A percentile compares a stretch with the other conserved stretches of the same genome.
phyloP scores from a whole-genome alignment of 2,329 filamentous ascomycete genomes.

The Cadophora sp. region DNA sequence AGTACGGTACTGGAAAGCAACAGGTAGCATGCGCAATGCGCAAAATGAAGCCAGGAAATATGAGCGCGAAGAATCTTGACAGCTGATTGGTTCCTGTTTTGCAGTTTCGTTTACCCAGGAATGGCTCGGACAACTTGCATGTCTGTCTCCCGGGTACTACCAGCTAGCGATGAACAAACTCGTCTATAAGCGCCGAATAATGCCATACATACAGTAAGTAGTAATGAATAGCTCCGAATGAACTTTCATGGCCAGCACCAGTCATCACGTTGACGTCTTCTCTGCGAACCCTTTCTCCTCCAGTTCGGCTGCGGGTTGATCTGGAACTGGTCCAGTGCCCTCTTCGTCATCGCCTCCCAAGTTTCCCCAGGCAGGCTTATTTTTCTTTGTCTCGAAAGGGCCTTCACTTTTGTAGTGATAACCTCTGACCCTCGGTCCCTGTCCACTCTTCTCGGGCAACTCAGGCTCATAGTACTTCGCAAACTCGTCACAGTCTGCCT shows the following conservation, averaged over 20 bases:
- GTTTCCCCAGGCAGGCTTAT: constrained; percentile 70
- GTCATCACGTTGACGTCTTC: constrained; percentile 35
- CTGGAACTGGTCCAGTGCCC: constrained; percentile 53
- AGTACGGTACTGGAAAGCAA: no score
- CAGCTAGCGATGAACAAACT: neutral
- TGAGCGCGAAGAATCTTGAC: no score
- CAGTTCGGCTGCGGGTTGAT: constrained; percentile 58
- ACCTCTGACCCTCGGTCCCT: constrained; percentile 79
- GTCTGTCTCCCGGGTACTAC: neutral
- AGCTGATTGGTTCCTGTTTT: no score
- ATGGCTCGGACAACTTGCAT: neutral
- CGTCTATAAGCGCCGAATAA: neutral
- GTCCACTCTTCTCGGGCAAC: constrained; percentile 76
- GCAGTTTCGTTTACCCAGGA: neutral
- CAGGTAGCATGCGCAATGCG: no score
- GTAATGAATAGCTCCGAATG: neutral
- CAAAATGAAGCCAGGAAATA: no score
- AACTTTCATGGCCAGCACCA: neutral
- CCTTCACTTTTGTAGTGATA: constrained; percentile 80
- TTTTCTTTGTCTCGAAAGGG: constrained; percentile 68
- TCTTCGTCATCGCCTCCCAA: constrained; percentile 48
- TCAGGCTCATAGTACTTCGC: constrained; percentile 67
- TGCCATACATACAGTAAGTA: neutral
- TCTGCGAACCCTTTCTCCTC: constrained; percentile 63
- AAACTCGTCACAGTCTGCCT: constrained; percentile 55